phyloP scores from a whole-genome alignment of 345 rosid genomes.

The Carallia pectinifolia region DNA sequence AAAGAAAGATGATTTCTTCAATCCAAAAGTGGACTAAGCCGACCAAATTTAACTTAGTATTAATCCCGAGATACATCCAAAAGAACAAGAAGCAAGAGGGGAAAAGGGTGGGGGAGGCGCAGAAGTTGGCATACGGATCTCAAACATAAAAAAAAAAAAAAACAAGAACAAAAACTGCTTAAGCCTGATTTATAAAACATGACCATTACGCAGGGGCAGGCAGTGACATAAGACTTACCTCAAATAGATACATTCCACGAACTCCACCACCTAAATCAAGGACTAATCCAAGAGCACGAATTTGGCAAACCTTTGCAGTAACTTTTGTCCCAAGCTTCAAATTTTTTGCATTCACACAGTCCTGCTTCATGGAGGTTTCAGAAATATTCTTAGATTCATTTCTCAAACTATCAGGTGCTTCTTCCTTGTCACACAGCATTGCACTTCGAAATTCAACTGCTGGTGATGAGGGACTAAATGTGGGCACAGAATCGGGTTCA shows the following conservation, averaged over 20 bases:
- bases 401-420: not conserved
- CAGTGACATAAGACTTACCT: conserved; percentile 41
- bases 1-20: conserved; percentile 5
- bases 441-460: not conserved
- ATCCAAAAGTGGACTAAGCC: not conserved
- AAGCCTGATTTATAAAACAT: too few species aligned
- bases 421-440: not conserved
- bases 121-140: too few species aligned
- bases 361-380: not conserved
- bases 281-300: conserved; percentile 74
- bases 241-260: conserved; percentile 83
- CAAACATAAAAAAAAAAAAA: too few species aligned
- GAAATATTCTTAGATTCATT: not conserved
- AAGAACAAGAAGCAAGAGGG: not conserved
- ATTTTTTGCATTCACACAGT: conserved; percentile 34
- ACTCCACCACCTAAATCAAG: conserved; percentile 90
- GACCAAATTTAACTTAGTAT: not conserved
- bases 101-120: not conserved
- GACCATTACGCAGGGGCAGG: not conserved
- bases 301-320: conserved; percentile 58
- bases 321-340: conserved; percentile 70
- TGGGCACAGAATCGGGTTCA: not conserved
- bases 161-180: too few species aligned
- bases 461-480: not conserved
- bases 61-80: not conserved